phyloP scores from a whole-genome alignment of 441 rosid species.

The Populus hybrid region DNA sequence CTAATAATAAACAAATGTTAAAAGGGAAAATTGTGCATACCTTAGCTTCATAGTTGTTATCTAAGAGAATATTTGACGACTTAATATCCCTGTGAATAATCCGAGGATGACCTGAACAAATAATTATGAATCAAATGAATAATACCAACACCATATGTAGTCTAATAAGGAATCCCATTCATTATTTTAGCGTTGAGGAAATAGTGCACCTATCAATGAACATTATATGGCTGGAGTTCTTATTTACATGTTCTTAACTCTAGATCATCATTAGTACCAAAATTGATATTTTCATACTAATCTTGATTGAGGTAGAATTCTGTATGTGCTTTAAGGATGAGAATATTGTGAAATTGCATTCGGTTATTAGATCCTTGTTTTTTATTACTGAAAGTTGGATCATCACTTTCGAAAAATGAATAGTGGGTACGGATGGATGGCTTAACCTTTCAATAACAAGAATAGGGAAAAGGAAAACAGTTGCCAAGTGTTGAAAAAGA shows the following conservation, averaged over 20 bases:
- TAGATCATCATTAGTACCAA: background rate
- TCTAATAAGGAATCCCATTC: background rate
- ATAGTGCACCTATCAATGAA: background rate
- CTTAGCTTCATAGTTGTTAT: conserved; percentile 78
- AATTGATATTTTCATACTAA: background rate
- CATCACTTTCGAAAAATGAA: conserved; percentile 1
- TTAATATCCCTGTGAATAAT: conserved; percentile 95
- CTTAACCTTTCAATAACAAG: background rate
- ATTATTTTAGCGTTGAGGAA: background rate
- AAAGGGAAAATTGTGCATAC: conserved; percentile 32
- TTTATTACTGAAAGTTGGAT: background rate
- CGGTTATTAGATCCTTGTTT: background rate
- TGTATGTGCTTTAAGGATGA: background rate
- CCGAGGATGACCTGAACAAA: conserved; percentile 74
- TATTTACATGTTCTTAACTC: background rate
- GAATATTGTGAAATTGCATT: background rate
- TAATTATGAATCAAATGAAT: conserved; percentile 4
- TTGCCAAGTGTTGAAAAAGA: background rate
- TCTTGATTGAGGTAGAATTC: background rate
- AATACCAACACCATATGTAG: background rate
- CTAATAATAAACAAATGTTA: background rate
- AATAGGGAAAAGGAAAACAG: background rate
- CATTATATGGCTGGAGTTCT: background rate
- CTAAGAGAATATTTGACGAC: conserved; percentile 92
- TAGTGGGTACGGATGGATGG: background rate